Evolutionary conservation across 768 basidiomycete species (phyloP).

Genomic region (Boletus sp.): DNA sequence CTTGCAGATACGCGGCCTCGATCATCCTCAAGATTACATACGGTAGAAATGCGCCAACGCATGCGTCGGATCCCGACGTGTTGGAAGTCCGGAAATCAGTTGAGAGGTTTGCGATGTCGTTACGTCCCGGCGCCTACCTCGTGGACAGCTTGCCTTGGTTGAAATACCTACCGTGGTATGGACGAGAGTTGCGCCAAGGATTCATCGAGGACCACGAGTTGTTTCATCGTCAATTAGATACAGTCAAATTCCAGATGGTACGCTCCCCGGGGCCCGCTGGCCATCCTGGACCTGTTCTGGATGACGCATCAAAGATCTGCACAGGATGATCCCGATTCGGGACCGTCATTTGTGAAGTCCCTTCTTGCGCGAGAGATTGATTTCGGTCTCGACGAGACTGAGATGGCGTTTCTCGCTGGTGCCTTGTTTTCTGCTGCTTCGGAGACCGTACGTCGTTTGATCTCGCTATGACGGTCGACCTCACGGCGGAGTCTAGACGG

Average conservation of each 20-base stretch:
- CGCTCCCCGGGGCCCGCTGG: neutral
- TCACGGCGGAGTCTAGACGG: constrained; percentile 31
- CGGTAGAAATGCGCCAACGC: constrained; percentile 15
- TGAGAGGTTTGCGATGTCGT: constrained; percentile 15
- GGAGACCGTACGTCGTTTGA: constrained; percentile 39
- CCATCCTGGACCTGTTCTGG: neutral
- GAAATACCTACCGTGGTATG: constrained; percentile 57
- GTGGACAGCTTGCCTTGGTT: constrained; percentile 35
- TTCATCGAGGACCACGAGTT: constrained; percentile 48
- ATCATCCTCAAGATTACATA: constrained; percentile 19
- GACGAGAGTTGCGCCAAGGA: constrained; percentile 49
- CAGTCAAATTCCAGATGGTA: constrained; percentile 45
- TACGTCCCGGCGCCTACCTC: constrained; percentile 33
- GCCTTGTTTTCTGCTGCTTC: constrained; percentile 57
- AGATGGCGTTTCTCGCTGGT: constrained; percentile 57
- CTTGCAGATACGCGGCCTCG: constrained; percentile 16
- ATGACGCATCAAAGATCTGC: constrained; percentile 1
- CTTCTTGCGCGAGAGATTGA: constrained; percentile 49
- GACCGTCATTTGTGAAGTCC: constrained; percentile 51
- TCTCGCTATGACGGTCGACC: neutral
- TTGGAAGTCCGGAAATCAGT: constrained; percentile 19
- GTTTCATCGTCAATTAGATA: constrained; percentile 45
- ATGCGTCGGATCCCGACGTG: constrained; percentile 18
- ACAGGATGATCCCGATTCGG: constrained; percentile 17
- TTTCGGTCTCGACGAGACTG: constrained; percentile 48